Evolutionary conservation across 2,329 filamentous ascomycete genomes (phyloP), one percentile per base, ranked within the genome.

Genomic region (Pseudopyricularia cyperi): DNA sequence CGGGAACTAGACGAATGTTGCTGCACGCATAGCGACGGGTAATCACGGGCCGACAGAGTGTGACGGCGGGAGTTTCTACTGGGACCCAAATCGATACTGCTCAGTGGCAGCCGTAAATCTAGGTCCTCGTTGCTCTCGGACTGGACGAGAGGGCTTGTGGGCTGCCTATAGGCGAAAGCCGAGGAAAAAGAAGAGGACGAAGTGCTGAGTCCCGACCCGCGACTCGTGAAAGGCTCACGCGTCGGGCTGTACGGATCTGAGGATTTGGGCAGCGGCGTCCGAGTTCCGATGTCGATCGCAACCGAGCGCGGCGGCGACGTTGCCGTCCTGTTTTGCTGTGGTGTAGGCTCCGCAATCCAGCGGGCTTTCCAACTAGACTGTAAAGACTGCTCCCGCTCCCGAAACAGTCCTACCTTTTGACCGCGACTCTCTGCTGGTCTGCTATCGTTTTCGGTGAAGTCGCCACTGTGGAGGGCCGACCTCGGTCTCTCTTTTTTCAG

Each of bases 101-200:
- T 72, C 52, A 75, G 65, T 19, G 71, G 71, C 56, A 77, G 71
- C 2, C 79, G 73, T 48, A 85, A 72, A 53, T 88, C 82, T 22
- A 85, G 62, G 58, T 93, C 88, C 7, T 88, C 83, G 58, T 90
- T 93, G 67, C 84, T 94, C 61, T 89, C 82, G 42, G 89, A 89
- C 61, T 96, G 83, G 1, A 94, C 90, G 11, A 98, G 72, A 14
- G 93, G 93, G 60, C 90, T 97, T 2, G 93, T 97, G 0, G 93
- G 91, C 2, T 87, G 80, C 66, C 91, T 85, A 55, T 95, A 85
- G 32, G 86, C 76, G 64, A 95, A 96, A 59, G 81, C 89, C 2
- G 83, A 85, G 0, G 86, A 84, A 14, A 87, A 74, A 1, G 88
- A 86, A 7, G 83, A 89, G 3, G 83, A 84, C 9, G 85, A 62